phyloP scores from a whole-genome alignment of 768 basidiomycete genomes.

The Leccinum truebloodii region DNA sequence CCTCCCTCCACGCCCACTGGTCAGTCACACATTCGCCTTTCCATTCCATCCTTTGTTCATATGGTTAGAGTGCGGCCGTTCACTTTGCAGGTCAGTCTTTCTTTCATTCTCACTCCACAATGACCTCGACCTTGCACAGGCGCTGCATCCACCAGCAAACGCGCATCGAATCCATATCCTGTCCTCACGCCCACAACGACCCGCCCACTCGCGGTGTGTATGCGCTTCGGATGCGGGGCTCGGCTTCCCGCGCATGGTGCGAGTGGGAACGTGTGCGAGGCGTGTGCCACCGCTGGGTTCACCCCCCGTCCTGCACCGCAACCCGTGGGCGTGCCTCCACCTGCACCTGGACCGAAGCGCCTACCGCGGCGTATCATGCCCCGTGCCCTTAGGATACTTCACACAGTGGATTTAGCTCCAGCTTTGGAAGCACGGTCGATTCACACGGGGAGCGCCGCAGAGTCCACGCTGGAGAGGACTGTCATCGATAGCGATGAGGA shows the following conservation, averaged over 20 bases:
- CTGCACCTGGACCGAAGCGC: background rate
- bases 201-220: constrained; percentile 8
- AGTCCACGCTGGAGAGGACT: background rate
- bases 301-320: background rate
- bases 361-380: constrained; percentile 2
- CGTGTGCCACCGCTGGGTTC: constrained; percentile 14
- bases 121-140: no score
- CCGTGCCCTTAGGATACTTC: background rate
- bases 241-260: constrained; percentile 3
- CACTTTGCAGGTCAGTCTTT: no score
- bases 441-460: background rate
- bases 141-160: no score
- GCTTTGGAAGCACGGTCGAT: no score
- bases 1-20: no score
- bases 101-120: no score
- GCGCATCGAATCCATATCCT: no score
- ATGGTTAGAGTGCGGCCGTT: no score
- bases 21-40: no score
- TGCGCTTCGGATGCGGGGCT: constrained; percentile 23
- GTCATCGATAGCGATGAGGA: constrained; percentile 7
- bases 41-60: no score
- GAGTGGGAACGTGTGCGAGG: constrained; percentile 12
- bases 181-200: no score
- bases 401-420: background rate
- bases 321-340: background rate